Conservation (phyloP, 2,329 filamentous ascomycete species). For the Sporothrix globosa region DNA sequence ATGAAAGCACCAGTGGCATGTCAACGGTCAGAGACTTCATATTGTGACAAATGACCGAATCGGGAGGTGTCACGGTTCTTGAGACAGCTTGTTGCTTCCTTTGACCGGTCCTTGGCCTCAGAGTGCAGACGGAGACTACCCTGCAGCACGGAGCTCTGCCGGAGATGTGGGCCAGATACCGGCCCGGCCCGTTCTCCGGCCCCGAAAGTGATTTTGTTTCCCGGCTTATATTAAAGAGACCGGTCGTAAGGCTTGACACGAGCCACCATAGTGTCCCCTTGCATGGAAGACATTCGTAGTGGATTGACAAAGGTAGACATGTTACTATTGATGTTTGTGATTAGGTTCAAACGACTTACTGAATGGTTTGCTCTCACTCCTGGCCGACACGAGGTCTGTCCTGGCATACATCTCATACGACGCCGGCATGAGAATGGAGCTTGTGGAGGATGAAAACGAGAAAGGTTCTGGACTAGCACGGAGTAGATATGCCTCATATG, state of each 20-base stretch:
- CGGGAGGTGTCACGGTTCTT: too few relatives aligned
- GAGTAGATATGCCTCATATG: background rate
- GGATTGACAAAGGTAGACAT: background rate
- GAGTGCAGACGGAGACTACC: background rate
- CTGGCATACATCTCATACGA: slow-evolving; percentile 27
- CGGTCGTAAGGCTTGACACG: background rate
- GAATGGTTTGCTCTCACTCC: background rate
- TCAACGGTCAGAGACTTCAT: too few relatives aligned
- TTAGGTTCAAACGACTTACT: background rate
- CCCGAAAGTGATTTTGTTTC: background rate
- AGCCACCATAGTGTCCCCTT: background rate
- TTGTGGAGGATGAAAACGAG: background rate
- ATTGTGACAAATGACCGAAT: too few relatives aligned
- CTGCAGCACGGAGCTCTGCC: background rate
- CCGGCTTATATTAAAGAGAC: too few relatives aligned
- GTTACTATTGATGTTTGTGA: background rate
- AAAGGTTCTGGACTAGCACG: background rate
- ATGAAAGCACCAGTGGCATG: too few relatives aligned
- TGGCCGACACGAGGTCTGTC: slow-evolving; percentile 27
- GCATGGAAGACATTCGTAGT: too few relatives aligned
- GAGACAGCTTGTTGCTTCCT: too few relatives aligned
- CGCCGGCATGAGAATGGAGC: background rate
- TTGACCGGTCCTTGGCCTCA: background rate
- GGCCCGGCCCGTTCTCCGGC: slow-evolving; percentile 9
- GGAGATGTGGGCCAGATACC: background rate